phyloP scores from a whole-genome alignment of 2,329 filamentous ascomycete genomes.

The Mollisia scopiformis region DNA sequence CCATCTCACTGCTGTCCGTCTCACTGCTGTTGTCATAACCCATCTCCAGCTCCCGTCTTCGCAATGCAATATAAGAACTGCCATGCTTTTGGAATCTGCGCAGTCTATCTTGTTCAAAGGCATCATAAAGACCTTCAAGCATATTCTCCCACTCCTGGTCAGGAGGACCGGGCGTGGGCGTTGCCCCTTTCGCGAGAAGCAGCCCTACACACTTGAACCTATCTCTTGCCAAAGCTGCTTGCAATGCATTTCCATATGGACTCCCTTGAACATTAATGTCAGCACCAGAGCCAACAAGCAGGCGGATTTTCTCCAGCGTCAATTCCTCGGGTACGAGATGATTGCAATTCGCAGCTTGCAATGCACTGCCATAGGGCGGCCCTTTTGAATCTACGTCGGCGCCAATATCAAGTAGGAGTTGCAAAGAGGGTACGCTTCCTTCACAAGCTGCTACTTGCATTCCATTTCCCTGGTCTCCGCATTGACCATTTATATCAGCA shows the following conservation, averaged over 20 bases:
- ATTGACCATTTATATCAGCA: background rate
- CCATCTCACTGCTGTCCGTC: background rate
- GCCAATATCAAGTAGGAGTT: background rate
- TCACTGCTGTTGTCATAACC: background rate
- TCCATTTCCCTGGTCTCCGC: background rate
- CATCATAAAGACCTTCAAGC: background rate
- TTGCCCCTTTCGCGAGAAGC: background rate
- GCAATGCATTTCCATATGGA: slow-evolving; percentile 2
- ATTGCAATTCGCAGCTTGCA: background rate
- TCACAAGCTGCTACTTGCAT: background rate
- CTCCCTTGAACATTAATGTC: background rate
- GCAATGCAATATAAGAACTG: background rate
- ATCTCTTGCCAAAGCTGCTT: background rate
- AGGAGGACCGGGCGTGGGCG: background rate
- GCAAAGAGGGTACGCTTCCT: too few relatives aligned
- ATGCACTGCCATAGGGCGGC: background rate
- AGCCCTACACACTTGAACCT: background rate
- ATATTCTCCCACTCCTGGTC: background rate
- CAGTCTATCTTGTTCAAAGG: background rate
- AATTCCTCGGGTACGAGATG: too few relatives aligned
- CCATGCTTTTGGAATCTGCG: background rate
- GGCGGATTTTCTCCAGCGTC: background rate
- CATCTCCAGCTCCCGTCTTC: background rate
- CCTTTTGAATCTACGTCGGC: background rate
- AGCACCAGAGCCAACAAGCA: slow-evolving; percentile 10